phyloP scores from a whole-genome alignment of 768 basidiomycete genomes.

The Pholiota conissans region DNA sequence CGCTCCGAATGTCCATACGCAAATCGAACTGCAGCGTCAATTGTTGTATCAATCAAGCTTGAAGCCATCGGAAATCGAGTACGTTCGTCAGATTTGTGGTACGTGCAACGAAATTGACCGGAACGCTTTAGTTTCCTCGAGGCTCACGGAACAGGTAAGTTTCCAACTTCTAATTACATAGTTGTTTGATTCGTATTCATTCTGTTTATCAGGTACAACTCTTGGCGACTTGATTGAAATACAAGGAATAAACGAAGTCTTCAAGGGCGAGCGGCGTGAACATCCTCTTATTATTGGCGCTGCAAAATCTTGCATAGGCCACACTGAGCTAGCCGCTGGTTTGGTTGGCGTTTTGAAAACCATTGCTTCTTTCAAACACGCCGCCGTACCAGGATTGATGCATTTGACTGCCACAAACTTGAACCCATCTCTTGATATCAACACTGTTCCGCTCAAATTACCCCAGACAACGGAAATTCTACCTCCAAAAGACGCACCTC shows the following conservation, averaged over 20 bases:
- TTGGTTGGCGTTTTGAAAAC: constrained; percentile 25
- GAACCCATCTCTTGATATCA: constrained; percentile 26
- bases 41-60: constrained; percentile 22
- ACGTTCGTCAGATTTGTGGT: constrained; percentile 2
- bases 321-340: constrained; percentile 28
- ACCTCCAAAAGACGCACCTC: constrained; percentile 8
- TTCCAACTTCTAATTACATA: background rate
- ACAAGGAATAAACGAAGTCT: constrained; percentile 30
- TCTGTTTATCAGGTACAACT: constrained; percentile 21
- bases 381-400: constrained; percentile 23
- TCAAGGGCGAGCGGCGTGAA: constrained; percentile 16
- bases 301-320: constrained; percentile 28
- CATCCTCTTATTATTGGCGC: constrained; percentile 28
- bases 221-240: constrained; percentile 33
- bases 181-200: background rate
- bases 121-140: constrained; percentile 25
- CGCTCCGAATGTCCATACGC: constrained; percentile 25
- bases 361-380: constrained; percentile 20
- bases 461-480: constrained; percentile 14
- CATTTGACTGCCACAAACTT: constrained; percentile 22
- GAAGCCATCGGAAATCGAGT: constrained; percentile 27
- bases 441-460: constrained; percentile 22
- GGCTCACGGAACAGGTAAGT: constrained; percentile 29
- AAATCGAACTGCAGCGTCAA: constrained; percentile 23
- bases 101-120: background rate